Conservation (phyloP, 2,329 filamentous ascomycete genomes). For the Trichoderma aggressivum region DNA sequence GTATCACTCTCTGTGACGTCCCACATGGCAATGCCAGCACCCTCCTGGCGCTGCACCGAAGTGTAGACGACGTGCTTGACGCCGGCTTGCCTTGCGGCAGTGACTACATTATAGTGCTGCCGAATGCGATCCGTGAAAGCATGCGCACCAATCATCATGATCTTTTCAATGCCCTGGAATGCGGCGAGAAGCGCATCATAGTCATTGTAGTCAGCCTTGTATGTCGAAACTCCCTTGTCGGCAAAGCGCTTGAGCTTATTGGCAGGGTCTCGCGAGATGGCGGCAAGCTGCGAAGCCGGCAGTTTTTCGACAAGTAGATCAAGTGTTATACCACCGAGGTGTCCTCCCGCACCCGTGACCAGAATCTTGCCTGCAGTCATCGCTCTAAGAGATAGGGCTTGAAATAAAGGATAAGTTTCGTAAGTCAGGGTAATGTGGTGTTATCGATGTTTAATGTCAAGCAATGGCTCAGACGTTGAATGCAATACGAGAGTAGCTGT, state of each 20-base stretch:
- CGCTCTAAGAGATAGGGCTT: neutral
- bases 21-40: neutral
- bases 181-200: neutral
- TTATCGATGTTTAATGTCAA: neutral
- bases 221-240: neutral
- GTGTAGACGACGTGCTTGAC: neutral
- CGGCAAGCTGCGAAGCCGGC: neutral
- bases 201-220: neutral
- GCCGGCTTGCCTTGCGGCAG: neutral
- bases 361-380: constrained; percentile 1
- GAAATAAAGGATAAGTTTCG: neutral
- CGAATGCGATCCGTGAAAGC: neutral
- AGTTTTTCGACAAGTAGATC: neutral
- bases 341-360: neutral
- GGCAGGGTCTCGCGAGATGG: neutral
- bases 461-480: neutral
- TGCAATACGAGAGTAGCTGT: neutral
- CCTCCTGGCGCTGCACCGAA: neutral
- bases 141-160: neutral
- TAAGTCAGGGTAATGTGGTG: no score
- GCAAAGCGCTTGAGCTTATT: neutral
- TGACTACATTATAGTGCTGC: constrained; percentile 1
- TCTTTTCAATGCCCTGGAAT: neutral
- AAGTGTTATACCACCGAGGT: neutral
- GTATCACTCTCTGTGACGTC: neutral